Evolutionary conservation across 106 monocot species (phyloP).

Genomic region (Dendrobium catenatum): DNA sequence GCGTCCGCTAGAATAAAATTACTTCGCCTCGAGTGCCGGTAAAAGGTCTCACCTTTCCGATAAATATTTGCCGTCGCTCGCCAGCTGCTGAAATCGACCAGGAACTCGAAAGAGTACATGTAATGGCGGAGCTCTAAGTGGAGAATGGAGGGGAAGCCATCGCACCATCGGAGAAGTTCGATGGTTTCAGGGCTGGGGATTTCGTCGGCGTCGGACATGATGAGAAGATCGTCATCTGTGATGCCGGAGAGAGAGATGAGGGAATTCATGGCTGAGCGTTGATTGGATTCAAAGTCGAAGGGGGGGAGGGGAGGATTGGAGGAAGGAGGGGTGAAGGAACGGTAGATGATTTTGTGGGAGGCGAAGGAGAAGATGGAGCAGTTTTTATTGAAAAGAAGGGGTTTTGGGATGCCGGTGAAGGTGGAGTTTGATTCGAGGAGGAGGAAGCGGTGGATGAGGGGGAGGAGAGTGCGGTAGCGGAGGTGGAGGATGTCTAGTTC

Average conservation of each 20-base stretch:
- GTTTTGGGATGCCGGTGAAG: slow-evolving; percentile 71
- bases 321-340: slow-evolving; percentile 15
- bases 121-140: slow-evolving; percentile 73
- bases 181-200: slow-evolving; percentile 71
- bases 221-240: slow-evolving; percentile 41
- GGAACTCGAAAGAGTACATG: slow-evolving; percentile 90
- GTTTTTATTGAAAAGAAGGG: slow-evolving; percentile 30
- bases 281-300: slow-evolving; percentile 45
- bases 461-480: slow-evolving; percentile 61
- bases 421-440: slow-evolving; percentile 80
- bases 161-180: slow-evolving; percentile 69
- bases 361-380: slow-evolving; percentile 33
- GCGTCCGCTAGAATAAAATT: slow-evolving; percentile 68
- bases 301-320: slow-evolving; percentile 18
- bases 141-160: slow-evolving; percentile 64
- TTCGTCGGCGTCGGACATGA: slow-evolving; percentile 92
- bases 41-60: slow-evolving; percentile 21
- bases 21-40: slow-evolving; percentile 62
- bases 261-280: slow-evolving; percentile 35
- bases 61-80: slow-evolving; percentile 54
- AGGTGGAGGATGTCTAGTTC: slow-evolving; percentile 85
- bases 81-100: slow-evolving; percentile 78
- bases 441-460: slow-evolving; percentile 55
- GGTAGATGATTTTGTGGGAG: slow-evolving; percentile 30
- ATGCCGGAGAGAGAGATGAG: slow-evolving; percentile 56